Evolutionary conservation across 2,329 filamentous ascomycete genomes (phyloP), one percentile per base, ranked within the genome.

Genomic region (Keithomyces neogunnii): DNA sequence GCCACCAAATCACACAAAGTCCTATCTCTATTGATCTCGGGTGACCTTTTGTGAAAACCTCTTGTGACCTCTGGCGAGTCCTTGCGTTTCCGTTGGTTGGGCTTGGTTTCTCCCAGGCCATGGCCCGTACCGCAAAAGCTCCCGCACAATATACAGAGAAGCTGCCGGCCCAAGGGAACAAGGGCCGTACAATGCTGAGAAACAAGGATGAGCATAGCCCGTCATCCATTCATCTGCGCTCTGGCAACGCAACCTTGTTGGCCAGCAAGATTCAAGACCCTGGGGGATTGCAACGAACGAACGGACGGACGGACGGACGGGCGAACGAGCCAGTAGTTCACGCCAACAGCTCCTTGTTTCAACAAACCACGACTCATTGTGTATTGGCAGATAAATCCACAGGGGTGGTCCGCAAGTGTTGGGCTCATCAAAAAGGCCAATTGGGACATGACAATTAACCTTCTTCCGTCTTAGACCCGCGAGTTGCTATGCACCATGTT

Each of bases 281-380:
- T 43, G 47, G 19, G 19, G 19, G 19, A 19, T 19, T 19, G 19
- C 19, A 19, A 19, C 19, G 19, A 19, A 19, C 19, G 19, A 19
- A 19, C 19, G 19, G 1, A 49, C 36, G n/a, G 11, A 35, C 13
- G 30, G 40, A 36, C 38, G 29, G 43, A 28, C 5, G 11, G 10
- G 19, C 5, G 40, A 30, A 49, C 48, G 40, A 38, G 40, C 48
- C 48, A 45, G 19, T n/a, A 3, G 40, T 45, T 49, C 48, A 43
- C 43, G 48, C 19, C 48, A 44, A 31, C 40, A 29, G 13, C 30
- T 44, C 40, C 40, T 44, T 8, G 28, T 9, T 30, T 29, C 46
- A 10, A 40, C 8, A 19, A 8, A 29, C 35, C 28, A 39, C 36
- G 47, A 42, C 40, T 44, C 40, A 28, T 44, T 39, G 36, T 5